Base-by-base conservation (phyloP, 345 rosid genomes). In the Bruguiera sexangula region DNA sequence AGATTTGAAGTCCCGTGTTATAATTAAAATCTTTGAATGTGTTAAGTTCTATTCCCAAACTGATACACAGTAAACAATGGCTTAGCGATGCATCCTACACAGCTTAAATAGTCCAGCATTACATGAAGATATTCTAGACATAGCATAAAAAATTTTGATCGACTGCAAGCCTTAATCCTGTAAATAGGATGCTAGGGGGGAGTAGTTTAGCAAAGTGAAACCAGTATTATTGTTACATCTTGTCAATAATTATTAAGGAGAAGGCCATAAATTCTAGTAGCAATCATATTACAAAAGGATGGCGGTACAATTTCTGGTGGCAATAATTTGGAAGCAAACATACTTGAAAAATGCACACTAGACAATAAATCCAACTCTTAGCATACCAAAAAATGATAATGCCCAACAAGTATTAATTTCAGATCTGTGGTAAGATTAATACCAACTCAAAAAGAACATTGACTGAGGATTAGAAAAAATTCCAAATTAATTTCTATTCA, bases 281-380 rank as follows among this genome's bases (percentile, higher is more conserved):
- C 50, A 43, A 43, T 43, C 50, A 43, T 43, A 4, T 43, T 3
- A 43, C 50, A 43, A 43, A 43, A 43, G 50, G 26, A 39, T 24
- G 24, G 30, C 7, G 11, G 19, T 43, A 60, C 29, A 43, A 58
- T 43, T 26, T 66, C 18, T 31, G 46, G 50, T 10, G 8, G n/a
- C 26, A 22, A 54, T 18, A 9, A 22, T 39, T 31, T 57, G 13
- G n/a, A 53, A 58, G 71, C 16, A 68, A 68, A 68, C 39, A 26
- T 1, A 63, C 26, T 10, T 4, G 27, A 11, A 63, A 6, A 39
- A 43, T 43, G 50, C 50, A 43, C 1, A 15, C 4, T 43, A 43
- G 36, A 30, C 53, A 46, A 19, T 39, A 43, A 1, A 27, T 24
- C 26, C 18, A 20, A 68, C 54, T 39, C 9, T 43, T 16, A 60